Base-by-base conservation (phyloP, 2,329 filamentous ascomycete genomes). In the Laburnicola sp. region DNA sequence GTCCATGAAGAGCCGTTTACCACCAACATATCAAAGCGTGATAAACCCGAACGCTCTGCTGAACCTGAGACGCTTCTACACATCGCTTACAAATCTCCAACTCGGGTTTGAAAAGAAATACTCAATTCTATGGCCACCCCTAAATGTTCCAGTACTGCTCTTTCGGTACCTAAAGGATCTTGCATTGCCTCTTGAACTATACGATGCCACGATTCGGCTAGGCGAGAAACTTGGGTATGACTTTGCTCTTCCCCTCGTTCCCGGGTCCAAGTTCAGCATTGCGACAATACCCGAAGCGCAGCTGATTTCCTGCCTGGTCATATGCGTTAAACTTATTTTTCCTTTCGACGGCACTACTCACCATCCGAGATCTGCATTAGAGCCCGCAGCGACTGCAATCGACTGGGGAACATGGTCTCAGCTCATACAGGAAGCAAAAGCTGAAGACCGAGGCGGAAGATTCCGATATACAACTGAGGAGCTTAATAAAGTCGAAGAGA, bases 281-380 rank as follows among this genome's bases (percentile, higher is more conserved):
- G 56, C 45, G 73, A 74, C 53, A 73, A 78, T 52, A 73, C 78
- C 94, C 0, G 94, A 97, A 64, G 77, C 89, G 4, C 82, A 88
- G 37, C 75, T 97, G 1, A 78, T 91, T 48, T 80, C 86, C 3
- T 75, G 90, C 3, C 71, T 96, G 3, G 76, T 96, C 2, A 79
- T 96, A 10, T 84, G 88, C 3, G 85, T 87, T 3, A 97, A 97
- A 63, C 71, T 96, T 2, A 78, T 88, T 21, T 91, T 90, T 62
- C 90, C 93, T 0, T 84, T 96, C 38, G 84, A 90, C 62, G 75
- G 76, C 22, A 63, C 79, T 9, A 70, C 77, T 45, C 76, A 86
- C 36, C 76, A 78, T 58, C 81, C 80, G 6, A 71, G 66, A 31
- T 78, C 76, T 16, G 58, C 75, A 10, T 74, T 75, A 7, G 86